Evolutionary conservation across 2,329 filamentous ascomycete species (phyloP).

Genomic region (Aciculosporium take): DNA sequence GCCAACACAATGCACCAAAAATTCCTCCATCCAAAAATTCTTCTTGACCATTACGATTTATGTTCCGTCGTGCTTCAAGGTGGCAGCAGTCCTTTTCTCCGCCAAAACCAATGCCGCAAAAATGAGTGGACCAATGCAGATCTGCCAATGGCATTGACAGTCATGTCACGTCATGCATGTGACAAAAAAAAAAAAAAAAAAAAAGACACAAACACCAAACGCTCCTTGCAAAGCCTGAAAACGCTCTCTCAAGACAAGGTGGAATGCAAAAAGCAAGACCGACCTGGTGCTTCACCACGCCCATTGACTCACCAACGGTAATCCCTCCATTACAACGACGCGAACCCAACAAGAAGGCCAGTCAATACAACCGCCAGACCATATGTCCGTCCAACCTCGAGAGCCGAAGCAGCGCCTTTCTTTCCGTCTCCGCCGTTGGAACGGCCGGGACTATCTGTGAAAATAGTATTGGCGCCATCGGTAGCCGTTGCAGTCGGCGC

Average conservation of each 20-base stretch:
- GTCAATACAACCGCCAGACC: slow-evolving; percentile 24
- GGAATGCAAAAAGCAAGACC: slow-evolving; percentile 1
- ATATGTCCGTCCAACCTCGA: slow-evolving; percentile 23
- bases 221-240: background rate
- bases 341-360: slow-evolving; percentile 26
- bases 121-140: background rate
- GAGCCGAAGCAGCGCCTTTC: slow-evolving; percentile 15
- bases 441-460: slow-evolving; percentile 9
- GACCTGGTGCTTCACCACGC: no score
- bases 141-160: background rate
- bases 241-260: slow-evolving; percentile 1
- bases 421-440: slow-evolving; percentile 10
- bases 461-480: slow-evolving; percentile 11
- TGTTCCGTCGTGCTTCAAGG: background rate
- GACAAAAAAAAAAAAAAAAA: background rate
- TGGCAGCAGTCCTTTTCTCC: background rate
- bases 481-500: slow-evolving; percentile 25
- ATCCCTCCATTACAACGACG: slow-evolving; percentile 19
- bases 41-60: background rate
- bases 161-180: no score
- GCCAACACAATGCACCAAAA: no score
- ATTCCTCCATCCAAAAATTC: no score
- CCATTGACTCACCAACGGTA: no score
- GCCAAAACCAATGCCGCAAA: background rate
- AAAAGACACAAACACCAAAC: background rate